These are phyloP conservation scores for Pseudocercospora fuligena DNA, from an alignment of 2,329 filamentous ascomycete genomes.

Conservation along the genomic window DNA sequence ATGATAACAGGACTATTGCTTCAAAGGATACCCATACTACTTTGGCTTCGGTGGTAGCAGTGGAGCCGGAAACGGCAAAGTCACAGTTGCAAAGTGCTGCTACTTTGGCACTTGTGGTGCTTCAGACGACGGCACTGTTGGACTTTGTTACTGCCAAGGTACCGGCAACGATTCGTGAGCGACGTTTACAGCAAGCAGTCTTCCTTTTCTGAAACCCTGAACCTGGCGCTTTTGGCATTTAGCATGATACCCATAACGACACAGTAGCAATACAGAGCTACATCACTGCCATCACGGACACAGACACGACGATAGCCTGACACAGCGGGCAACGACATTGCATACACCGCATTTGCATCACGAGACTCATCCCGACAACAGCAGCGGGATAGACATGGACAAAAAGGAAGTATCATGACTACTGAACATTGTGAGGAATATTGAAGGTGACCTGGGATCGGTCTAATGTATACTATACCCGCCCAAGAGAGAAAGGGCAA, in stretches of 20 bases:
- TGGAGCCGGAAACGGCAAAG: not conserved
- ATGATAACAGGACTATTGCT: not conserved
- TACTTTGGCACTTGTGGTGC: not conserved
- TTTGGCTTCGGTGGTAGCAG: not conserved
- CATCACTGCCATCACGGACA: not conserved
- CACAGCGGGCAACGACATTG: not conserved
- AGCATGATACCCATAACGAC: not conserved
- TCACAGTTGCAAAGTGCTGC: not conserved
- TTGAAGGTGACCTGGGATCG: not conserved
- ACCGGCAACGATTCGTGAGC: not conserved
- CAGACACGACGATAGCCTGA: not conserved
- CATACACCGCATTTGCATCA: not conserved
- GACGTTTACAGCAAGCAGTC: not conserved
- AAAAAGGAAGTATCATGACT: not conserved
- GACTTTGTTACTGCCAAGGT: not conserved
- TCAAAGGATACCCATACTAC: not conserved
- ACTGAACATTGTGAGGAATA: not conserved
- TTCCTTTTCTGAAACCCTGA: not conserved
- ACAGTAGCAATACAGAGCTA: not conserved
- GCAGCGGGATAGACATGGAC: not conserved
- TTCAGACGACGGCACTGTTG: not conserved
- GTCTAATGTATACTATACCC: constrained; percentile 5
- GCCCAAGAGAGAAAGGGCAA: not conserved
- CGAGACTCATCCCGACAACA: constrained; percentile 4
- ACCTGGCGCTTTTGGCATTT: not conserved